phyloP scores from a whole-genome alignment of 495 filamentous ascomycete genomes.

The Letharia lupina region DNA sequence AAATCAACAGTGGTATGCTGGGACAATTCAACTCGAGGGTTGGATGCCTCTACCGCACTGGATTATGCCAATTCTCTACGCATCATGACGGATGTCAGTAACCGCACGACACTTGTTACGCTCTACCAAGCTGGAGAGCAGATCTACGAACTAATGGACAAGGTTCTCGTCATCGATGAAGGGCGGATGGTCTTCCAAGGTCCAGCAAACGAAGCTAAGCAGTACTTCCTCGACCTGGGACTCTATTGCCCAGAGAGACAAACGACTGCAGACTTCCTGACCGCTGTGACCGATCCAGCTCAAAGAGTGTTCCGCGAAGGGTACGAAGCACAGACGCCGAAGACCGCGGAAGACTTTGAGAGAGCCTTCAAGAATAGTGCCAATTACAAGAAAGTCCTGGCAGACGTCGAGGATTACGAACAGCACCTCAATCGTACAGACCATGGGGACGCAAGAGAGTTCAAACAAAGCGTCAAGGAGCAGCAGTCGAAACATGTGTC shows the following conservation, averaged over 20 bases:
- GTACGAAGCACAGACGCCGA: slow-evolving; percentile 52
- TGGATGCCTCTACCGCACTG: slow-evolving; percentile 71
- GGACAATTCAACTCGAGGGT: slow-evolving; percentile 72
- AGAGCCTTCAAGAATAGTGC: slow-evolving; percentile 46
- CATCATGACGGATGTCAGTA: slow-evolving; percentile 75
- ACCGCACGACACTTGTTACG: slow-evolving; percentile 74
- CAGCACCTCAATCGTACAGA: slow-evolving; percentile 49
- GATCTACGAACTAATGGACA: slow-evolving; percentile 77
- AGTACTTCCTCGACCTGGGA: slow-evolving; percentile 63
- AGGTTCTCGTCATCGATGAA: slow-evolving; percentile 59
- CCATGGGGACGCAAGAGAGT: slow-evolving; percentile 56
- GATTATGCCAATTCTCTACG: slow-evolving; percentile 71
- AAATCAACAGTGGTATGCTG: slow-evolving; percentile 58
- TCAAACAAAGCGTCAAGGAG: slow-evolving; percentile 60
- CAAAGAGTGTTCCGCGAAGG: slow-evolving; percentile 58
- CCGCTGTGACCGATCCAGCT: slow-evolving; percentile 65
- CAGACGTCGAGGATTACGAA: slow-evolving; percentile 54
- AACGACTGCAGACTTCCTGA: slow-evolving; percentile 69
- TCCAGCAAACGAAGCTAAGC: slow-evolving; percentile 51
- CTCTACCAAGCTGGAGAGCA: slow-evolving; percentile 78
- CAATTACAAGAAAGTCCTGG: slow-evolving; percentile 44
- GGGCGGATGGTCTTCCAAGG: slow-evolving; percentile 60
- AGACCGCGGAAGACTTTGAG: slow-evolving; percentile 57
- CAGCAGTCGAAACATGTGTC: slow-evolving; percentile 58
- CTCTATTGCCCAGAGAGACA: slow-evolving; percentile 58